A percentile compares a stretch with the other conserved stretches of the same genome.
phyloP scores from a whole-genome alignment of 208 protist species.

The Trypanosoma mega region DNA sequence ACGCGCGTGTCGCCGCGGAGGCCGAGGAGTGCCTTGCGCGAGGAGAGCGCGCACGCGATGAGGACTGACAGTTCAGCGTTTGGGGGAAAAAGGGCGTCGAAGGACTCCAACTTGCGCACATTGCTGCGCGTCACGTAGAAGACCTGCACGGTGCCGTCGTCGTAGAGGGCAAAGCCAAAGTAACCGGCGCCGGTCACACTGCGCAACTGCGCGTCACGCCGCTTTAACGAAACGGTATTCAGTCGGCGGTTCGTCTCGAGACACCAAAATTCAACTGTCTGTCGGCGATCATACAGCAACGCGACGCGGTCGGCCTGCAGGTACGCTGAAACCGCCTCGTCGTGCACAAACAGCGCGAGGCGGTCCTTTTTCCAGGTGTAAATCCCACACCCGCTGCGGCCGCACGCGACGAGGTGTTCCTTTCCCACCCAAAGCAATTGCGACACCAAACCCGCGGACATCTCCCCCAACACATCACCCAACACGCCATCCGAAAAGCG shows the following conservation, averaged over 20 bases:
- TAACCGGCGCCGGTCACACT: conserved; percentile 36
- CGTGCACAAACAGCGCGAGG: conserved; percentile 34
- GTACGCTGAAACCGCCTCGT: conserved; percentile 33
- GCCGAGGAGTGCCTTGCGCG: conserved; percentile 32
- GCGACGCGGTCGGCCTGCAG: conserved; percentile 30
- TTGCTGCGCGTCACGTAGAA: conserved; percentile 43
- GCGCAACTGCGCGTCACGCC: neutral
- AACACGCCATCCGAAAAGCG: conserved; percentile 37
- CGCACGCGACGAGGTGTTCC: conserved; percentile 29
- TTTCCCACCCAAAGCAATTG: conserved; percentile 52
- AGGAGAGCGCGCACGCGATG: conserved; percentile 31
- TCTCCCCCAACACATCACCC: conserved; percentile 31
- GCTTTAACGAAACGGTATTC: conserved; percentile 21
- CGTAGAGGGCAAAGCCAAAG: conserved; percentile 66
- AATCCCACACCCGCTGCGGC: conserved; percentile 26
- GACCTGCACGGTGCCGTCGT: conserved; percentile 62
- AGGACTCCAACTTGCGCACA: conserved; percentile 41
- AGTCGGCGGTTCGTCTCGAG: conserved; percentile 43
- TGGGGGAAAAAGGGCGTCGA: conserved; percentile 44
- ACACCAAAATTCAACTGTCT: conserved; percentile 53
- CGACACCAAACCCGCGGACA: conserved; percentile 20
- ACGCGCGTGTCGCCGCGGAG: conserved; percentile 14
- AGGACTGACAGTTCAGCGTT: neutral
- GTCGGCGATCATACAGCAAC: conserved; percentile 26
- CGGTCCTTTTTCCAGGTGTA: conserved; percentile 33